Conservation (phyloP, 2,329 filamentous ascomycete genomes). For the Phaeosphaeria sp. region DNA sequence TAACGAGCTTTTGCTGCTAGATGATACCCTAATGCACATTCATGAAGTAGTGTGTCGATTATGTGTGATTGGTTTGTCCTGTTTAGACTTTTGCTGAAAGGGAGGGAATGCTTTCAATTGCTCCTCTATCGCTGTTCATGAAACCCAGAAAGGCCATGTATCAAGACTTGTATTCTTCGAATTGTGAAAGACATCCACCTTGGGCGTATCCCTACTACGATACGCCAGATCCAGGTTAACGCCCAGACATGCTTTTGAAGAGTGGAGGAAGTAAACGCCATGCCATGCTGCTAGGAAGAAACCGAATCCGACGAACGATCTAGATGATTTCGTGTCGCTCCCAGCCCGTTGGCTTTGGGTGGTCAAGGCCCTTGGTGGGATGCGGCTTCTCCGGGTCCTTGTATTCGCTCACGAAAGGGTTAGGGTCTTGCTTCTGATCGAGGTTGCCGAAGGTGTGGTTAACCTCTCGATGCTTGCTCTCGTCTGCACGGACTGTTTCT, state of each 20-base stretch:
- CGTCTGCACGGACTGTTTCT: conserved; percentile 44
- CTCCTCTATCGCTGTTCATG: not conserved
- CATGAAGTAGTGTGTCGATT: too few species aligned
- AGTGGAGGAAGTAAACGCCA: conserved; percentile 7
- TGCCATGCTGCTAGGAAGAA: conserved; percentile 1
- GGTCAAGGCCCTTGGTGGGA: conserved; percentile 71
- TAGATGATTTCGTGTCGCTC: conserved; percentile 60
- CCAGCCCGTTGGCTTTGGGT: conserved; percentile 75
- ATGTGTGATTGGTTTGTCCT: not conserved
- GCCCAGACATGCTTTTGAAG: conserved; percentile 11
- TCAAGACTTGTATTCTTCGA: not conserved
- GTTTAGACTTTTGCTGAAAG: not conserved
- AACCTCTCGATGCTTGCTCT: conserved; percentile 77
- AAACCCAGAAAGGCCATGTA: not conserved
- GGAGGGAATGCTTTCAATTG: not conserved
- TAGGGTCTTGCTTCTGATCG: conserved; percentile 84
- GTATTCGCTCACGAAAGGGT: conserved; percentile 88
- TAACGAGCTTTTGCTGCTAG: not conserved
- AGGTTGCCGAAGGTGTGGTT: conserved; percentile 95
- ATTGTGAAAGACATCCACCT: not conserved
- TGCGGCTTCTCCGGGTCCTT: conserved; percentile 72
- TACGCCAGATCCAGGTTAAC: conserved; percentile 6
- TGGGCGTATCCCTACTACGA: conserved; percentile 9
- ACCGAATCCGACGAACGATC: not conserved
- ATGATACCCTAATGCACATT: not conserved